phyloP scores from a whole-genome alignment of 352 stramenopile genomes.

The Globisporangium nunn region DNA sequence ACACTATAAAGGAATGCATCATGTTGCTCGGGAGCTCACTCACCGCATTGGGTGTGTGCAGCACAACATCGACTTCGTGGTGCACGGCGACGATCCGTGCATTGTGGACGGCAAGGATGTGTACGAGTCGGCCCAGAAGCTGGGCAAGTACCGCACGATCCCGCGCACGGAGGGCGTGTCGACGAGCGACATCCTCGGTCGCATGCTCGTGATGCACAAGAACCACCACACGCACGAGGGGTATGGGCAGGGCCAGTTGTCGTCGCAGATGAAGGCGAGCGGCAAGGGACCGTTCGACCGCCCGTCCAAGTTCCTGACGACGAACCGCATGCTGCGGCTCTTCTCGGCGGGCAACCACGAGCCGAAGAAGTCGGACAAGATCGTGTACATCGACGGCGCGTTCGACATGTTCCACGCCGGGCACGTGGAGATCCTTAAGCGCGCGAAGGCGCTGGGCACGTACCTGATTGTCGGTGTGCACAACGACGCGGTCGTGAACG shows the following conservation, averaged over 20 bases:
- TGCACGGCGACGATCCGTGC: constrained; percentile 98
- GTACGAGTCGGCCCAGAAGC: constrained; percentile 94
- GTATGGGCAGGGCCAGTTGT: constrained; percentile 74
- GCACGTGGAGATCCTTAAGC: constrained; percentile 95
- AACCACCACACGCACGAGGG: constrained; percentile 86
- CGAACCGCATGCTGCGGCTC: constrained; percentile 91
- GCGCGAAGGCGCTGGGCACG: constrained; percentile 87
- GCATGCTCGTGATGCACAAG: constrained; percentile 96
- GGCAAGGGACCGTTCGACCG: constrained; percentile 46
- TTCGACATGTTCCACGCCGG: constrained; percentile 99
- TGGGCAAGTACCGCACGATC: constrained; percentile 96
- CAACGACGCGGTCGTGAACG: constrained; percentile 91
- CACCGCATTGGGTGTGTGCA: constrained; percentile 1
- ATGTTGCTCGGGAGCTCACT: background rate
- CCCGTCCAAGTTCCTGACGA: constrained; percentile 94
- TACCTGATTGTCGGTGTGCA: constrained; percentile 97
- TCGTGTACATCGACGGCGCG: constrained; percentile 98
- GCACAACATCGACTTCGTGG: constrained; percentile 97
- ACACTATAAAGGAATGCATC: background rate
- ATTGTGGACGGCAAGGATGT: constrained; percentile 98
- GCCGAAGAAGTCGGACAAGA: constrained; percentile 82
- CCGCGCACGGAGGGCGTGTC: constrained; percentile 94
- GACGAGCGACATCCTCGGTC: constrained; percentile 98
- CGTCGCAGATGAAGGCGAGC: constrained; percentile 56
- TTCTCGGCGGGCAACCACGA: constrained; percentile 87